Percentiles rank a stretch among this genome's conserved stretches.
These are phyloP conservation scores for Xylaria sp. DNA, from an alignment of 2,329 filamentous ascomycete genomes.

Conservation along the genomic window DNA sequence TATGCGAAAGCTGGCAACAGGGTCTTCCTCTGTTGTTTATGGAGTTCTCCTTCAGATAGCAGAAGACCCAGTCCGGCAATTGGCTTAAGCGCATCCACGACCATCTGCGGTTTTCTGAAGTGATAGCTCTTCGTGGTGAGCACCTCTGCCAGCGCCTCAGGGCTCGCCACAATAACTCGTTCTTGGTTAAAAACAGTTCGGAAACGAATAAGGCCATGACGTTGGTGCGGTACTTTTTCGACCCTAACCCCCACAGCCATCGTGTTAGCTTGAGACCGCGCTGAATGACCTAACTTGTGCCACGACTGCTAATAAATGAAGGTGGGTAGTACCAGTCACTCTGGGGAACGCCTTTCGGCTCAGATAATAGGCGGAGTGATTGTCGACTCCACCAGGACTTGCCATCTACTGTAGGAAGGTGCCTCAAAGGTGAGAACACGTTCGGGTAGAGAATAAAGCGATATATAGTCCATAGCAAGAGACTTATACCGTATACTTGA, in stretches of 20 bases:
- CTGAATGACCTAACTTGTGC: background rate
- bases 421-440: slow-evolving; percentile 36
- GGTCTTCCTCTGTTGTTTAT: slow-evolving; percentile 35
- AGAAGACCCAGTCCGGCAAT: slow-evolving; percentile 33
- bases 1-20: slow-evolving; percentile 36
- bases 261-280: slow-evolving; percentile 11
- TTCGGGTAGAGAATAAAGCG: slow-evolving; percentile 34
- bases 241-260: slow-evolving; percentile 20
- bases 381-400: slow-evolving; percentile 35
- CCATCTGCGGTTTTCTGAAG: slow-evolving; percentile 29
- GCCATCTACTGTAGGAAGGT: slow-evolving; percentile 36
- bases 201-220: slow-evolving; percentile 33
- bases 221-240: slow-evolving; percentile 19
- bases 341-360: slow-evolving; percentile 30
- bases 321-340: slow-evolving; percentile 28
- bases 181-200: slow-evolving; percentile 27
- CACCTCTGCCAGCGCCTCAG: slow-evolving; percentile 35
- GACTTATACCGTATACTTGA: slow-evolving; percentile 11
- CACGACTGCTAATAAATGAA: background rate
- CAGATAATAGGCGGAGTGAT: slow-evolving; percentile 23
- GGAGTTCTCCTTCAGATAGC: slow-evolving; percentile 35
- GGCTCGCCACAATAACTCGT: slow-evolving; percentile 24
- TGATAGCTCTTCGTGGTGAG: slow-evolving; percentile 35
- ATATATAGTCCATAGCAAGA: slow-evolving; percentile 29
- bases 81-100: slow-evolving; percentile 29